Base-by-base conservation (phyloP, 305 asterid genomes). In the Fraxinus platypoda region DNA sequence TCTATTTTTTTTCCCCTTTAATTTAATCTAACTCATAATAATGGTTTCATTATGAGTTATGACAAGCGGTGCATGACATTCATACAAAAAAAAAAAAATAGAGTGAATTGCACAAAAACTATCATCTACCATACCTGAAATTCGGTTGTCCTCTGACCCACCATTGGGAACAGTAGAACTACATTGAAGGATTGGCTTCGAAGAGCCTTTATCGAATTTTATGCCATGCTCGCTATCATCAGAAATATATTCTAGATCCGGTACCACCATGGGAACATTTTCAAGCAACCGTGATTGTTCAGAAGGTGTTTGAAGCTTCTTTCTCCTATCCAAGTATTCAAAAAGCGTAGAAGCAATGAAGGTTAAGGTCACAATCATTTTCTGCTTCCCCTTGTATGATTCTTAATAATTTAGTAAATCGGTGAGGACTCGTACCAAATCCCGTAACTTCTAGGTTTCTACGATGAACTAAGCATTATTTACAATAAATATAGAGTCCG, bases 241-340 rank as follows among this genome's bases (percentile, higher is more conserved):
- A 76, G 89, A 7, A 79, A 77, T 74, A 64, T 82, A 77, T 46
- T 79, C 83, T 66, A 75, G 84, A 54, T 81, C 95, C 4, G 91
- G 91, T 78, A 87, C 88, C 80, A 91, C 92, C 74, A 1, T 76
- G 1, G 95, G 92, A 54, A 87, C 77, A 84, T 49, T 82, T 28
- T 80, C 86, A 2, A 88, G 87, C 84, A 90, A 82, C 79, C 71
- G 81, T 74, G 75, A 25, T 76, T 26, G 78, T 86, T 90, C 92
- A 1, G 82, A 23, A 35, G 91, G 90, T 83, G 52, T 77, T 80
- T 90, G 85, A 15, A 91, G 90, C 52, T 5, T 89, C 82, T 70
- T 88, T 83, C 74, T 88, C 85, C 7, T 86, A 80, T 88, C 91
- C 85, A 78, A 81, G 81, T 83, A 81, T 66, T 85, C 90, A 30